phyloP scores from a whole-genome alignment of 371 early-diverging fungal genomes.

The Mortierella sp. region DNA sequence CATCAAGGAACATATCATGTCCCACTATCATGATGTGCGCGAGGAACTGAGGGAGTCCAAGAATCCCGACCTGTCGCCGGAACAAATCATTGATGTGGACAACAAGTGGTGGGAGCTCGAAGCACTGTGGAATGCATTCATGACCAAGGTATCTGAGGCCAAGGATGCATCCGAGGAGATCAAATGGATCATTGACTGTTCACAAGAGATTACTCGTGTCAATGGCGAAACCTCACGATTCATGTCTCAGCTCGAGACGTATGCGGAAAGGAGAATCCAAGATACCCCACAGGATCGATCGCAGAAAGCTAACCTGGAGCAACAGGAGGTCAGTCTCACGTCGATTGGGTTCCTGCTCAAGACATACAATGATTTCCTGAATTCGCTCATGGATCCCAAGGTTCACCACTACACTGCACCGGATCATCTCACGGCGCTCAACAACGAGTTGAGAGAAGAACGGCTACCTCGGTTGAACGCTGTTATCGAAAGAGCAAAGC shows the following conservation, averaged over 20 bases:
- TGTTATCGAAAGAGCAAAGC: constrained; percentile 42
- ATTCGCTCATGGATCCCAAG: constrained; percentile 51
- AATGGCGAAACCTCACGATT: constrained; percentile 46
- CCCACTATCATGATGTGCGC: constrained; percentile 49
- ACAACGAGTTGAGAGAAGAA: constrained; percentile 42
- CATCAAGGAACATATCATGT: constrained; percentile 45
- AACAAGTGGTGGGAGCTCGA: constrained; percentile 54
- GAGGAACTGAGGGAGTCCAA: constrained; percentile 45
- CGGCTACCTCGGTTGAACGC: constrained; percentile 32
- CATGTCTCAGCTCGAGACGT: constrained; percentile 39
- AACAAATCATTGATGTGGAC: constrained; percentile 47
- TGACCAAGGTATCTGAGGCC: constrained; percentile 34
- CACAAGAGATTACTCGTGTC: constrained; percentile 50
- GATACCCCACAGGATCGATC: constrained; percentile 48
- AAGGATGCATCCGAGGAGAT: constrained; percentile 46
- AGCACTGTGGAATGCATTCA: constrained; percentile 41
- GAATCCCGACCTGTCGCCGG: constrained; percentile 42
- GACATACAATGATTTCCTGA: constrained; percentile 51
- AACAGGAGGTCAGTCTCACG: constrained; percentile 45
- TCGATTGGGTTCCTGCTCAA: constrained; percentile 49
- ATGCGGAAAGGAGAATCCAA: constrained; percentile 34
- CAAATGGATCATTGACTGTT: constrained; percentile 54
- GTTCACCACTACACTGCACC: constrained; percentile 51
- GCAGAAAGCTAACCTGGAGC: constrained; percentile 34
- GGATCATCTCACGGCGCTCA: constrained; percentile 42